A percentile compares a stretch with the other conserved stretches of the same genome.
phyloP scores from a whole-genome alignment of 108 stramenopile genomes.

The Poteriospumella lacustris region DNA sequence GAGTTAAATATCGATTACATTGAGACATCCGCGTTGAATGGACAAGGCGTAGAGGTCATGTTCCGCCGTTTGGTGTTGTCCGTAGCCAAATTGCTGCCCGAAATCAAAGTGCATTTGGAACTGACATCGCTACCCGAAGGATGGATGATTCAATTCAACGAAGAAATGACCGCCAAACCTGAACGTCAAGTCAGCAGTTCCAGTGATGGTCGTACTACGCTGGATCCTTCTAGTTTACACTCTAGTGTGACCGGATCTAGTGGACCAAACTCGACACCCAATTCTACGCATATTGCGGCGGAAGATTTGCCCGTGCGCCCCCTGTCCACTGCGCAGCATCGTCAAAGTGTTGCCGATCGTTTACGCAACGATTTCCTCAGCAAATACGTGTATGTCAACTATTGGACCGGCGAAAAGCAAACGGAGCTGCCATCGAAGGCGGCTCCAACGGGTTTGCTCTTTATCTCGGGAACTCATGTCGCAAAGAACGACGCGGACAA shows the following conservation, averaged over 20 bases:
- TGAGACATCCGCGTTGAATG: constrained; percentile 27
- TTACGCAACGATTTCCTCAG: neutral
- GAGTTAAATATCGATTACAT: constrained; percentile 18
- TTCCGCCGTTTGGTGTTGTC: neutral
- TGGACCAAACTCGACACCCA: neutral
- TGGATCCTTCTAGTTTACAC: neutral
- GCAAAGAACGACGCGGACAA: too few species aligned
- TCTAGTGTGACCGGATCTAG: neutral
- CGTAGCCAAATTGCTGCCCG: constrained; percentile 8
- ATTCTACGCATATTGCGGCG: neutral
- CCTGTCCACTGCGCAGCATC: too few species aligned
- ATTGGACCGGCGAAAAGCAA: constrained; percentile 17
- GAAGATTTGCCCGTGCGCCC: too few species aligned
- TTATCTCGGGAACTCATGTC: neutral
- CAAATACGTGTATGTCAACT: neutral
- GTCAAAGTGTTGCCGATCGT: neutral
- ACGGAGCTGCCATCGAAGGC: neutral
- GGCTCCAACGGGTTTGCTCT: neutral
- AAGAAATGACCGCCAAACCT: too few species aligned
- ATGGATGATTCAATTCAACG: neutral
- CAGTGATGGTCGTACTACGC: neutral
- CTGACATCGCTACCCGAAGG: constrained; percentile 8
- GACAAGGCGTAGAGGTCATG: neutral
- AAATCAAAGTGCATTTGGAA: constrained; percentile 11
- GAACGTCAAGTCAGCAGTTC: neutral